Base-by-base conservation (phyloP, 2,329 filamentous ascomycete genomes). In the Pseudogymnoascus sp. region DNA sequence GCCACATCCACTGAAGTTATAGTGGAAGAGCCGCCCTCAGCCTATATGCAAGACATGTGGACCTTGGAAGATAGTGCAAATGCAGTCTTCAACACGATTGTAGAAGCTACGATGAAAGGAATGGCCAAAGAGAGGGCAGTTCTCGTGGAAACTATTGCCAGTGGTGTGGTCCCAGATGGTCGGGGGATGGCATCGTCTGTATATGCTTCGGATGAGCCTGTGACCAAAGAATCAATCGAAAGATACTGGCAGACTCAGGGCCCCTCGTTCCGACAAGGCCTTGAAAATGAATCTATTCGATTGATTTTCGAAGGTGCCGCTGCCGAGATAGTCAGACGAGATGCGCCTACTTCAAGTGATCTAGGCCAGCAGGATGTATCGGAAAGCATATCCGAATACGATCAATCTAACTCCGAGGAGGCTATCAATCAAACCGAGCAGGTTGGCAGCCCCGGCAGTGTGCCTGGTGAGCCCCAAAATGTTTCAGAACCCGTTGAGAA, bases 41-140 rank as follows among this genome's bases (percentile, higher is more conserved):
- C 25, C 28, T 56, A 56, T 21, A 56, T 56, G 49, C 28, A 56
- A 56, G 49, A 56, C 5, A 56, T 56, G 49, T 56, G 49, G 49
- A 34, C 49, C n/a, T 6, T 56, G n/a, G 49, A 56, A 34, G 49
- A 56, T 5, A 34, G 34, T 8, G 49, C 49, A 56, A 36, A 34
- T 18, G 49, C 49, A 4, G 28, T 56, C 28, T 56, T 56, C 49
- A 36, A 56, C 28, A 36, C 21, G 11, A 56, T 56, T 4, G 49
- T 56, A 8, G 49, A 56, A 21, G 28, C 12, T 16, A 56, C 49
- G 34, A 56, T n/a, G 28, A 56, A 56, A 56, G 49, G 49, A 18
- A 56, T 56, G 28, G 49, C 49, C 2, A 56, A 56, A 16, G 28
- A 34, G 28, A 56, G 49, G 49, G 28, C 6, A 34, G 7, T 12